Conservation (phyloP, 768 basidiomycete species). For the Dacryopinax spathularia region DNA sequence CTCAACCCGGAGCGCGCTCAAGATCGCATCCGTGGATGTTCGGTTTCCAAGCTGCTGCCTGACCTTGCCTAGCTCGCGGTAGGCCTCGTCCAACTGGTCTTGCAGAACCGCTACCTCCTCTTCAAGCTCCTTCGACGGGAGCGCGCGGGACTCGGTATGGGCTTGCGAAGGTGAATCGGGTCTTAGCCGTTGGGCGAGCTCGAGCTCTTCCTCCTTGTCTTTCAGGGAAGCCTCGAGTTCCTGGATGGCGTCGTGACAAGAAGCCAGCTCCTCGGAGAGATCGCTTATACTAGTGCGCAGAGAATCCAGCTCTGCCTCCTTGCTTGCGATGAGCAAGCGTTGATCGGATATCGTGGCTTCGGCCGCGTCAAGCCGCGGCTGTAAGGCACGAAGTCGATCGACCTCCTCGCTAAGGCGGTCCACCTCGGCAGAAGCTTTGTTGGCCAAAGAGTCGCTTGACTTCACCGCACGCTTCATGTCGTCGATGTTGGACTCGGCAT, state of each 20-base stretch:
- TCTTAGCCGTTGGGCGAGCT: constrained; percentile 30
- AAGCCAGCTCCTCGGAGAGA: constrained; percentile 28
- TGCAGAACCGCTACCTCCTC: constrained; percentile 31
- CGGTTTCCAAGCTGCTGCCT: constrained; percentile 54
- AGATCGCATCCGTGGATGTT: constrained; percentile 61
- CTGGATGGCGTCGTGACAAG: constrained; percentile 16
- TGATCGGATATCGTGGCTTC: neutral
- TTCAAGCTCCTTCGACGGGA: constrained; percentile 38
- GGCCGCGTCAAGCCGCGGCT: neutral
- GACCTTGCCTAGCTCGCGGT: constrained; percentile 59
- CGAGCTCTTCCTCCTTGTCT: constrained; percentile 51
- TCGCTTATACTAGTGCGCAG: constrained; percentile 34
- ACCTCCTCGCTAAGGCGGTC: neutral
- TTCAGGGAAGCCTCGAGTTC: constrained; percentile 38
- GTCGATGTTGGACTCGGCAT: neutral
- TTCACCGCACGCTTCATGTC: neutral
- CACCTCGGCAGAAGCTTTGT: neutral
- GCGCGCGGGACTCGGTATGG: constrained; percentile 20
- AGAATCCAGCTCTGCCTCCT: constrained; percentile 35
- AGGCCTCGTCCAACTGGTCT: constrained; percentile 59
- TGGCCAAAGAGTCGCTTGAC: neutral
- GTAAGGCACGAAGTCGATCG: neutral
- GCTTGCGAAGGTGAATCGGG: constrained; percentile 35
- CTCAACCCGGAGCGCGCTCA: constrained; percentile 58
- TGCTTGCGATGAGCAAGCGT: constrained; percentile 4